A percentile compares a stretch with the other conserved stretches of the same genome.
These are phyloP conservation scores for Micractinium conductrix DNA, from an alignment of 139 green algal species.

Conservation along the genomic window DNA sequence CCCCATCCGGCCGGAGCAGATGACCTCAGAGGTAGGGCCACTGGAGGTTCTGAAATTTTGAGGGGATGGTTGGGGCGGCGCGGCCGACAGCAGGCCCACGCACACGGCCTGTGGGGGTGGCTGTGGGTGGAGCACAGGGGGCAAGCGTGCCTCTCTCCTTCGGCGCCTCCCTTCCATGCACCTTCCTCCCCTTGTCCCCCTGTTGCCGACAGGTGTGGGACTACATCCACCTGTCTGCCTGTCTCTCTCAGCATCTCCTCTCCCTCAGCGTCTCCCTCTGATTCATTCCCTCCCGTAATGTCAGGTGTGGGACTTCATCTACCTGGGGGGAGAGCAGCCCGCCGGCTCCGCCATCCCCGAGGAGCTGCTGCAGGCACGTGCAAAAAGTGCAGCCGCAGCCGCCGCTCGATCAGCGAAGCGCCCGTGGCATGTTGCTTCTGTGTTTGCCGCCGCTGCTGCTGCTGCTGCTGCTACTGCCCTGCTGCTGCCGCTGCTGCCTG, in stretches of 20 bases:
- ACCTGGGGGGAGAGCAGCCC: conserved; percentile 73
- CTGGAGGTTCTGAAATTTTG: no score
- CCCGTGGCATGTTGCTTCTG: no score
- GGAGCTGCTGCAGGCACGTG: conserved; percentile 37
- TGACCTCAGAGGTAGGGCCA: conserved; percentile 83
- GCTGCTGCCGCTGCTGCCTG: background rate
- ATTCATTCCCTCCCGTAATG: no score
- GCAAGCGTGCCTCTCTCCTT: background rate
- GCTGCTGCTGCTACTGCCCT: background rate
- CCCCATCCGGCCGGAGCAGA: conserved; percentile 72
- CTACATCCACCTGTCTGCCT: background rate
- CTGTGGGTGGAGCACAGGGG: background rate
- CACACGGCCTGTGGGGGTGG: no score
- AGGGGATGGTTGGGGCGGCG: no score
- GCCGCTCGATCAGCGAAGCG: no score
- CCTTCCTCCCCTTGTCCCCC: no score
- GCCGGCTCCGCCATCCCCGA: conserved; percentile 59
- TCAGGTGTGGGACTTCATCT: conserved; percentile 93
- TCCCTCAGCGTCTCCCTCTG: background rate
- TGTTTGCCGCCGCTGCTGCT: no score
- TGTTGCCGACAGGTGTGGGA: background rate
- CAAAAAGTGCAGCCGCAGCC: no score
- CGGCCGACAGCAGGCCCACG: no score
- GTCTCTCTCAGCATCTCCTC: background rate
- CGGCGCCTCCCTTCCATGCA: no score